phyloP scores from a whole-genome alignment of 805 yeast species.

The Candida railenensis region DNA sequence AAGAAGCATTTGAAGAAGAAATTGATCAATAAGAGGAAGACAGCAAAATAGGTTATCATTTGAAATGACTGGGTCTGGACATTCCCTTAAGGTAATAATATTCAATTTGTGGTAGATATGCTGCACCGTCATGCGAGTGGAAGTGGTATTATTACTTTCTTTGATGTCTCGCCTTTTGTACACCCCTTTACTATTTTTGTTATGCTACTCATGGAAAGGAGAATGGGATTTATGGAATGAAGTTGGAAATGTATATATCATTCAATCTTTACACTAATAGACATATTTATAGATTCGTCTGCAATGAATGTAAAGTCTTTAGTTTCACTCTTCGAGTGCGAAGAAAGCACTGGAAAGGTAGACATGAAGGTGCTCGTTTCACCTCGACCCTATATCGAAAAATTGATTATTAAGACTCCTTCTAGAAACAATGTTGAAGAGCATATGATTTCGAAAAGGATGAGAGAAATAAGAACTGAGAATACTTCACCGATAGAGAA shows the following conservation, averaged over 20 bases:
- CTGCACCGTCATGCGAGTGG: not conserved
- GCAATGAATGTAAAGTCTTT: slow-evolving; percentile 4
- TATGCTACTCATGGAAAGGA: not conserved
- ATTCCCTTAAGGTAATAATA: not conserved
- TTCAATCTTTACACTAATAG: not conserved
- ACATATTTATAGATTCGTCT: not conserved
- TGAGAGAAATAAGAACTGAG: not conserved
- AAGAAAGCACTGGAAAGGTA: not conserved
- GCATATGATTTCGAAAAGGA: not conserved
- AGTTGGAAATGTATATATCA: too few relatives aligned
- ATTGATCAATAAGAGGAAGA: slow-evolving; percentile 13
- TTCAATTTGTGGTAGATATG: not conserved
- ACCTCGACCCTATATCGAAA: not conserved
- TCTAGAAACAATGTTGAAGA: not conserved
- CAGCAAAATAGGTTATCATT: not conserved
- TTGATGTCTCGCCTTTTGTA: not conserved
- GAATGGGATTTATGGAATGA: too few relatives aligned
- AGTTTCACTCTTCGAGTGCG: not conserved
- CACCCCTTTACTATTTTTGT: not conserved
- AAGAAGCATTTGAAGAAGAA: slow-evolving; percentile 31
- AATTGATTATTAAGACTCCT: not conserved
- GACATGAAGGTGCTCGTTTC: not conserved
- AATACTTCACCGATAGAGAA: not conserved
- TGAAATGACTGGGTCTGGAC: not conserved
- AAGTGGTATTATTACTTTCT: not conserved